phyloP scores from a whole-genome alignment of 1,139 yeast species.

The Protomyces lactucae-debilis region DNA sequence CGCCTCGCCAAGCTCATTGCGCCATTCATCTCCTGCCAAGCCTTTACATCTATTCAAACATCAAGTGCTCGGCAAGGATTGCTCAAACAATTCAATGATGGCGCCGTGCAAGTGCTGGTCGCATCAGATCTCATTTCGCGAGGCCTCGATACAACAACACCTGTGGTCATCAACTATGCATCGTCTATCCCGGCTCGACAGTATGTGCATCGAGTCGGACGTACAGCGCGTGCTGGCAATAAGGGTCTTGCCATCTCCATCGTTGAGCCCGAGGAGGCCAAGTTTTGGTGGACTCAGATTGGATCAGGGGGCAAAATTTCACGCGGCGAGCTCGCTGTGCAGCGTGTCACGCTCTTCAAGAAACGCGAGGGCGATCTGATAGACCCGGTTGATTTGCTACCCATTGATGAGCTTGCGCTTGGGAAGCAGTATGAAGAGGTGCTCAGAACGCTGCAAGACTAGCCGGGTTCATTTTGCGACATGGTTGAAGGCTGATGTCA shows the following conservation, averaged over 20 bases:
- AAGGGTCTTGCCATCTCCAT: slow-evolving; percentile 74
- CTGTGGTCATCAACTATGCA: slow-evolving; percentile 77
- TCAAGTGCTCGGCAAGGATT: slow-evolving; percentile 38
- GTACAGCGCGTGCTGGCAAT: slow-evolving; percentile 90
- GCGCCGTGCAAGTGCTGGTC: slow-evolving; percentile 45
- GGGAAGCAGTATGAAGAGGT: slow-evolving; percentile 1
- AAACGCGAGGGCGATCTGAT: not conserved
- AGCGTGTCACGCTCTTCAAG: slow-evolving; percentile 14
- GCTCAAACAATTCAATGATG: slow-evolving; percentile 54
- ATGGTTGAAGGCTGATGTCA: too few relatives aligned
- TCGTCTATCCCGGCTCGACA: slow-evolving; percentile 90
- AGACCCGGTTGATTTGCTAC: not conserved
- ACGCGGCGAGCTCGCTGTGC: slow-evolving; percentile 1
- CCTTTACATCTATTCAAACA: slow-evolving; percentile 42
- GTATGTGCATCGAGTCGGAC: slow-evolving; percentile 91
- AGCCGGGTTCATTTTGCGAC: too few relatives aligned
- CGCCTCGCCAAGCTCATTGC: slow-evolving; percentile 61
- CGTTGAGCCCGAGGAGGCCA: slow-evolving; percentile 58
- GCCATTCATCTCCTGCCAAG: slow-evolving; percentile 34
- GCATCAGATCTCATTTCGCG: slow-evolving; percentile 95
- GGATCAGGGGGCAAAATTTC: slow-evolving; percentile 29
- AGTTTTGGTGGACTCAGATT: slow-evolving; percentile 35
- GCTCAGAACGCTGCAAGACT: not conserved
- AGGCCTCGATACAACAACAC: slow-evolving; percentile 78
- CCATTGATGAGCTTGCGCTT: slow-evolving; percentile 6